phyloP scores from a whole-genome alignment of 2,329 filamentous ascomycete species.

The Dichotomopilus funicola region DNA sequence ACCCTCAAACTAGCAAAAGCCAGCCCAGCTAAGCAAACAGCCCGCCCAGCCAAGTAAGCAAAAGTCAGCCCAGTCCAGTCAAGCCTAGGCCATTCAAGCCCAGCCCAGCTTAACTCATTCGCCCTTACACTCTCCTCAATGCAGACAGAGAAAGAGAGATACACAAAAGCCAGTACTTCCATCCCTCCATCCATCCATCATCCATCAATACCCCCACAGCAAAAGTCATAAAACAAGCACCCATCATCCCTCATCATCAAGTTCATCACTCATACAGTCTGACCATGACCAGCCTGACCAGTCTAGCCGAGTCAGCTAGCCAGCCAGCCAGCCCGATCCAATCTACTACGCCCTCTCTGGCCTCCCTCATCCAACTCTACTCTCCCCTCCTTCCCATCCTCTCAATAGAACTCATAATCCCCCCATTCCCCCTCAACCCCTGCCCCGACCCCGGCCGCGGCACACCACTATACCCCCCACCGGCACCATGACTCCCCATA shows the following conservation, averaged over 20 bases:
- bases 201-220: neutral
- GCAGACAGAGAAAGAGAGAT: neutral
- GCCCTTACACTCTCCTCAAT: neutral
- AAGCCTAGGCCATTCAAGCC: too few species aligned
- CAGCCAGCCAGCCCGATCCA: neutral
- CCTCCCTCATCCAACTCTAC: neutral
- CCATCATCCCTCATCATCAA: neutral
- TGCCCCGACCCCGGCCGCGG: conserved; percentile 45
- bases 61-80: too few species aligned
- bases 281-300: neutral
- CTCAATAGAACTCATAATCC: conserved; percentile 70
- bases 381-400: conserved; percentile 57
- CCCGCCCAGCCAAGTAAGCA: too few species aligned
- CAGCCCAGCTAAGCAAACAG: too few species aligned
- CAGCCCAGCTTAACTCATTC: neutral
- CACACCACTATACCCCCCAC: conserved; percentile 31
- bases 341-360: too few species aligned
- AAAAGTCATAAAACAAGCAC: neutral
- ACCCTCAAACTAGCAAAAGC: too few species aligned
- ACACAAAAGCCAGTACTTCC: neutral
- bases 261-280: neutral
- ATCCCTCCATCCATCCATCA: neutral
- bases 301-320: neutral
- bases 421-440: conserved; percentile 25
- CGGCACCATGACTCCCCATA: conserved; percentile 9